phyloP scores from a whole-genome alignment of 345 rosid genomes.

The Kandelia obovata region DNA sequence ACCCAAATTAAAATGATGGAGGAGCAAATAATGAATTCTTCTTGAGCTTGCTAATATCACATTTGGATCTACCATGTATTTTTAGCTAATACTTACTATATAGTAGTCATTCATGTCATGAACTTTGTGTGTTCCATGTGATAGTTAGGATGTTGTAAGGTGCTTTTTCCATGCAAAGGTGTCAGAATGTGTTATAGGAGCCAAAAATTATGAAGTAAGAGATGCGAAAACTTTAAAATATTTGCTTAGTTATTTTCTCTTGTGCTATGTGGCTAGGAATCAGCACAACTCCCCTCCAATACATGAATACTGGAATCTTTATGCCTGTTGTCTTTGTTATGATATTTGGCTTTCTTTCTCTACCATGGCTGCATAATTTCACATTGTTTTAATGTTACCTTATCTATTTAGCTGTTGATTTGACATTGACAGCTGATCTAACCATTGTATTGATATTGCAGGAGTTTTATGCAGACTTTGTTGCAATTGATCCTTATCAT shows the following conservation, averaged over 20 bases:
- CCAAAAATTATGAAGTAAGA: background rate
- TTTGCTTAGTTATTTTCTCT: background rate
- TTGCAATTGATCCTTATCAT: slow-evolving; percentile 80
- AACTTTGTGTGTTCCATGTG: too few species aligned
- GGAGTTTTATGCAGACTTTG: slow-evolving; percentile 97
- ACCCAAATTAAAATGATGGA: too few species aligned
- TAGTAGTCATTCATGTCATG: too few species aligned
- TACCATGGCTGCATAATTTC: background rate
- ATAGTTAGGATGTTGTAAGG: too few species aligned
- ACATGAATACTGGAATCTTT: background rate
- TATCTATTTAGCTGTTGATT: background rate
- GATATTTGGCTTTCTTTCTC: background rate
- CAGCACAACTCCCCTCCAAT: background rate
- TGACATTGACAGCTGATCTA: slow-evolving; percentile 3
- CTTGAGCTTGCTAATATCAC: too few species aligned
- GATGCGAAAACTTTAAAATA: background rate
- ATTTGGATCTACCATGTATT: too few species aligned
- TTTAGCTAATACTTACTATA: too few species aligned
- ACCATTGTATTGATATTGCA: slow-evolving; percentile 37
- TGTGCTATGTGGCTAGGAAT: background rate
- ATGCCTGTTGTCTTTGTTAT: background rate
- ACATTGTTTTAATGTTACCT: too few species aligned
- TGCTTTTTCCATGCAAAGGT: too few species aligned
- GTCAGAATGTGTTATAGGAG: too few species aligned
- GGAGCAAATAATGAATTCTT: too few species aligned